A percentile compares a stretch with the other conserved stretches of the same genome.
Evolutionary conservation across 306 rosid species (phyloP).

Genomic region (Begonia peltatifolia): DNA sequence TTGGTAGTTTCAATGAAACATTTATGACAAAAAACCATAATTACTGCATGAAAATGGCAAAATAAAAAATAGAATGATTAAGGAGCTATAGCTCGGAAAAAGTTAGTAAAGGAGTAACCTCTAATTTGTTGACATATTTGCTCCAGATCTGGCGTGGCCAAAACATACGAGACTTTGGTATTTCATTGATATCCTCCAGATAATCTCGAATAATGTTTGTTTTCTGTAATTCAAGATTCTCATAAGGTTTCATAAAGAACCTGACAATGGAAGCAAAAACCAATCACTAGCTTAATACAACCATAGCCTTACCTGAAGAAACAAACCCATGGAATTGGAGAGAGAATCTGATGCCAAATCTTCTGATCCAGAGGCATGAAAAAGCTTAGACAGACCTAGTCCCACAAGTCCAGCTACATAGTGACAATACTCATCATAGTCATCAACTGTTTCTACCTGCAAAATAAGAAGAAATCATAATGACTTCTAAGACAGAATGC

Average conservation of each 20-base stretch:
- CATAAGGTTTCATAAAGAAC: conserved; percentile 12
- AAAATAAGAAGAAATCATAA: conserved; percentile 7
- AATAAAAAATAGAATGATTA: conserved; percentile 5
- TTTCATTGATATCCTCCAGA: conserved; percentile 94
- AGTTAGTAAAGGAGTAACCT: conserved; percentile 34
- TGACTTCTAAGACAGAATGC: conserved; percentile 1
- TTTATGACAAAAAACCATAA: neutral
- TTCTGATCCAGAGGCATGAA: conserved; percentile 66
- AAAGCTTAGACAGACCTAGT: conserved; percentile 89
- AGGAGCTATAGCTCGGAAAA: no score
- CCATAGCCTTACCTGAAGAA: conserved; percentile 71
- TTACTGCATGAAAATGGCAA: neutral
- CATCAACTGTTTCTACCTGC: conserved; percentile 86
- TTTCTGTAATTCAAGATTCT: conserved; percentile 41
- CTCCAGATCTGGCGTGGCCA: conserved; percentile 97
- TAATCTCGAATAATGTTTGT: conserved; percentile 94
- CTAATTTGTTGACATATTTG: conserved; percentile 84
- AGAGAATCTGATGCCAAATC: conserved; percentile 48
- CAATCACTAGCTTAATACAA: conserved; percentile 6
- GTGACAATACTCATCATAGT: conserved; percentile 92
- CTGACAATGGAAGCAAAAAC: conserved; percentile 6
- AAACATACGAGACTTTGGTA: conserved; percentile 97
- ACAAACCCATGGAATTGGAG: conserved; percentile 97
- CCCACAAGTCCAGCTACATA: conserved; percentile 99
- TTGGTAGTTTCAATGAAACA: neutral